Evolutionary conservation across 495 filamentous ascomycete species (phyloP).

Genomic region (Viridothelium virens): DNA sequence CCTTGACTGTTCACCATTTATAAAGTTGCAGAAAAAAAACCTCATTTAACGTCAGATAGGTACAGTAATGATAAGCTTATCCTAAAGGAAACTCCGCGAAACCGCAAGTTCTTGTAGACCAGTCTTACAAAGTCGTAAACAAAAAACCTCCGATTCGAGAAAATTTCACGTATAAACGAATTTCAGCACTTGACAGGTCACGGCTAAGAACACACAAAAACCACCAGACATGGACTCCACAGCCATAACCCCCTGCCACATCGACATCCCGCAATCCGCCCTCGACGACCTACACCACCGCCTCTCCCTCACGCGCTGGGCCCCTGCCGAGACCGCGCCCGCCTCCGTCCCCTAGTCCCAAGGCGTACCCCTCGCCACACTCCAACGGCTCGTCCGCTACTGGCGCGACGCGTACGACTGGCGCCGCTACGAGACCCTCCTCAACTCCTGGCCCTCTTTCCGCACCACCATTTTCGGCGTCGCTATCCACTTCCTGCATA

Average conservation of each 20-base stretch:
- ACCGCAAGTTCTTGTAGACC: too few relatives aligned
- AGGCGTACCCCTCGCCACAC: not conserved
- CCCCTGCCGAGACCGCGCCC: not conserved
- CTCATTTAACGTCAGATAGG: not conserved
- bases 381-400: conserved; percentile 3
- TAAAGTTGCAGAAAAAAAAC: not conserved
- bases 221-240: not conserved
- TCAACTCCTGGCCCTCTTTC: conserved; percentile 3
- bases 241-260: not conserved
- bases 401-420: conserved; percentile 12
- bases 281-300: conserved; percentile 8
- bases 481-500: conserved; percentile 9
- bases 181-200: too few relatives aligned
- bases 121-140: too few relatives aligned
- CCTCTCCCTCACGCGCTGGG: conserved; percentile 3
- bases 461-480: not conserved
- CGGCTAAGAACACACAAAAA: too few relatives aligned
- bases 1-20: not conserved
- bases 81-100: too few relatives aligned
- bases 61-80: not conserved
- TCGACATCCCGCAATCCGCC: not conserved
- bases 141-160: too few relatives aligned
- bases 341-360: not conserved
- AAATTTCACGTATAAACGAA: too few relatives aligned
- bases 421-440: conserved; percentile 1